Percentiles rank a stretch among this genome's conserved stretches.
These are phyloP conservation scores for Ustilago esculenta DNA, from an alignment of 1,284 basidiomycete genomes.

Conservation along the genomic window DNA sequence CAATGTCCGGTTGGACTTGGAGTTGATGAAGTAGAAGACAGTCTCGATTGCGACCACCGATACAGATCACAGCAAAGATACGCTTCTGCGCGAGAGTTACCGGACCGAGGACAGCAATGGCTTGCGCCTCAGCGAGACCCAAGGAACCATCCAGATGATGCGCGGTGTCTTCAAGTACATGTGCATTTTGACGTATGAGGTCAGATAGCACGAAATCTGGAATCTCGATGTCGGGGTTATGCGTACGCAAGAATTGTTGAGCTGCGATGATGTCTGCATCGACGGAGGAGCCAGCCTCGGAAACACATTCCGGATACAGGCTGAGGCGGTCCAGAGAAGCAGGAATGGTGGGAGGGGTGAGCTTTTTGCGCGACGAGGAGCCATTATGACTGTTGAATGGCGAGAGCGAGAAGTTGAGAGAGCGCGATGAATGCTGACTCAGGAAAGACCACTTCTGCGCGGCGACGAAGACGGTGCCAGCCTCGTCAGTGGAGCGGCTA, in stretches of 20 bases:
- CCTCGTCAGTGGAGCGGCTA: slow-evolving; percentile 10
- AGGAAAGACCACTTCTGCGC: slow-evolving; percentile 32
- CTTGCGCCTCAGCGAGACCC: slow-evolving; percentile 25
- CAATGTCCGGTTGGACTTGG: neutral
- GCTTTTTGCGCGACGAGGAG: slow-evolving; percentile 2
- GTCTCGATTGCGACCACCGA: slow-evolving; percentile 28
- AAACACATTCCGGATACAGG: slow-evolving; percentile 7
- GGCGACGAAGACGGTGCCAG: neutral
- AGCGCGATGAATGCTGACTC: neutral
- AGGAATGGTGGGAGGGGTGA: slow-evolving; percentile 12
- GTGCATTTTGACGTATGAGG: slow-evolving; percentile 25
- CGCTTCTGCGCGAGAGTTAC: neutral
- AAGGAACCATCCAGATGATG: slow-evolving; percentile 18
- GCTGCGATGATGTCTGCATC: slow-evolving; percentile 40
- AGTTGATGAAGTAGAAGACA: slow-evolving; percentile 38
- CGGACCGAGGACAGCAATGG: slow-evolving; percentile 33
- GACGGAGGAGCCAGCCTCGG: slow-evolving; percentile 21
- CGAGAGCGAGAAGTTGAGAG: neutral
- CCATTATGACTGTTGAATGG: neutral
- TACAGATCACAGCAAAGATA: slow-evolving; percentile 11
- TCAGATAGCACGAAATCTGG: slow-evolving; percentile 24
- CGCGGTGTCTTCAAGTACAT: slow-evolving; percentile 4
- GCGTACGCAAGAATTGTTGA: slow-evolving; percentile 16
- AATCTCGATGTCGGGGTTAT: slow-evolving; percentile 29
- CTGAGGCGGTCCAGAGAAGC: neutral